A percentile compares a stretch with the other conserved stretches of the same genome.
Conservation (phyloP, 306 rosid species). For the Dryas alaskensis region DNA sequence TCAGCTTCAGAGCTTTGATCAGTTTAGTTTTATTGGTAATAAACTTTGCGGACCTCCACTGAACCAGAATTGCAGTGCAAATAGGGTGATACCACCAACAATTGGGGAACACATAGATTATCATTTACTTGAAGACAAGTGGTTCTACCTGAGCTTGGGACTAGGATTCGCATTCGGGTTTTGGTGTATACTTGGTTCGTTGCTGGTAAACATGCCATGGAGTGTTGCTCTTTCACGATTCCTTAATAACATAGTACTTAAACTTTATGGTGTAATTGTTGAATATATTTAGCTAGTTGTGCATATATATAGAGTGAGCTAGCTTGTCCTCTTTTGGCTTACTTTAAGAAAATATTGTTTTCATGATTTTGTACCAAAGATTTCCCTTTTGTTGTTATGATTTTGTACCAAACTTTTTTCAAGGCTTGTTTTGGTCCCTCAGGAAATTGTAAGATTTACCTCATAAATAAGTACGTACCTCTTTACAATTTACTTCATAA, state of each 20-base stretch:
- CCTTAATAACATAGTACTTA: background rate
- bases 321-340: too few relatives aligned
- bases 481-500: too few relatives aligned
- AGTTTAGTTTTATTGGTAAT: background rate
- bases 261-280: background rate
- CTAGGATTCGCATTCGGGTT: slow-evolving; percentile 5
- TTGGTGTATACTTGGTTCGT: slow-evolving; percentile 6
- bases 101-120: slow-evolving; percentile 16
- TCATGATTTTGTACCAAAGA: too few relatives aligned
- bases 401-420: too few relatives aligned
- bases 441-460: too few relatives aligned
- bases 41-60: slow-evolving; percentile 12
- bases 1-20: slow-evolving; percentile 3
- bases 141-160: slow-evolving; percentile 22
- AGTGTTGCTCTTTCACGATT: background rate
- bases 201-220: slow-evolving; percentile 3
- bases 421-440: too few relatives aligned
- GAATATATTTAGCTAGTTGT: background rate
- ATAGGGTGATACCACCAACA: background rate
- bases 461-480: too few relatives aligned
- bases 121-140: background rate
- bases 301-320: too few relatives aligned
- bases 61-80: background rate
- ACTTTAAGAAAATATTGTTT: too few relatives aligned
- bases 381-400: too few relatives aligned